A percentile compares a stretch with the other conserved stretches of the same genome.
Evolutionary conservation across 2,329 filamentous ascomycete genomes (phyloP).

Genomic region (Colletotrichum liaoningense): DNA sequence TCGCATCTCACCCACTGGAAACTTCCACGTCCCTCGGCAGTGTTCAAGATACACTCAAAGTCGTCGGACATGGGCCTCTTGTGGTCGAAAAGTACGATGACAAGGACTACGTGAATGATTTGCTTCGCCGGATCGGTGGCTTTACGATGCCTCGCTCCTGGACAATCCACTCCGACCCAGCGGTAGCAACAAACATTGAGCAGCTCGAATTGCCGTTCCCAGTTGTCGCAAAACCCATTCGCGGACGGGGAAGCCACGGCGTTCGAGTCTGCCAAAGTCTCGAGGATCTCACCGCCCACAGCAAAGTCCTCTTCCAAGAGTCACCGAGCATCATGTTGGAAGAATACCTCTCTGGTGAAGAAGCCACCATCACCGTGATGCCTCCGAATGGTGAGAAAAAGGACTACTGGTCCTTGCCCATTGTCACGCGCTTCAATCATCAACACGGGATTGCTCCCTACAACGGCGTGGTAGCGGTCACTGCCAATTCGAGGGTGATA

Average conservation of each 20-base stretch:
- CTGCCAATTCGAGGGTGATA: slow-evolving; percentile 56
- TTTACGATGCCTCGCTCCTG: slow-evolving; percentile 55
- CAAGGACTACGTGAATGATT: slow-evolving; percentile 59
- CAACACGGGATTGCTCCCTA: slow-evolving; percentile 59
- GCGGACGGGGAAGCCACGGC: slow-evolving; percentile 61
- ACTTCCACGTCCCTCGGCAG: slow-evolving; percentile 46
- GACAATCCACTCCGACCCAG: slow-evolving; percentile 38
- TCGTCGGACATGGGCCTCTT: slow-evolving; percentile 59
- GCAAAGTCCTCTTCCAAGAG: slow-evolving; percentile 47
- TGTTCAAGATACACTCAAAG: slow-evolving; percentile 44
- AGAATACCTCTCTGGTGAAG: slow-evolving; percentile 59
- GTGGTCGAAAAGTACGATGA: slow-evolving; percentile 62
- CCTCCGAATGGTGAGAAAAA: slow-evolving; percentile 48
- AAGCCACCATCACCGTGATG: slow-evolving; percentile 64
- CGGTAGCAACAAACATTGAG: background rate
- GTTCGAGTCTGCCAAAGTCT: slow-evolving; percentile 56
- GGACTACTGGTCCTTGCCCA: slow-evolving; percentile 50
- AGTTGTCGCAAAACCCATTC: slow-evolving; percentile 59
- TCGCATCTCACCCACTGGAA: slow-evolving; percentile 60
- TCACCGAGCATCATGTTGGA: slow-evolving; percentile 55
- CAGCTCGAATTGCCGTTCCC: slow-evolving; percentile 42
- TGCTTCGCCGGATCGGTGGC: slow-evolving; percentile 47
- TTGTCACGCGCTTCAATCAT: slow-evolving; percentile 61
- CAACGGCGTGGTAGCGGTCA: slow-evolving; percentile 59
- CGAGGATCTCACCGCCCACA: slow-evolving; percentile 47